Evolutionary conservation across 768 basidiomycete species (phyloP).

Genomic region (Naganishia vaughanmartiniae): DNA sequence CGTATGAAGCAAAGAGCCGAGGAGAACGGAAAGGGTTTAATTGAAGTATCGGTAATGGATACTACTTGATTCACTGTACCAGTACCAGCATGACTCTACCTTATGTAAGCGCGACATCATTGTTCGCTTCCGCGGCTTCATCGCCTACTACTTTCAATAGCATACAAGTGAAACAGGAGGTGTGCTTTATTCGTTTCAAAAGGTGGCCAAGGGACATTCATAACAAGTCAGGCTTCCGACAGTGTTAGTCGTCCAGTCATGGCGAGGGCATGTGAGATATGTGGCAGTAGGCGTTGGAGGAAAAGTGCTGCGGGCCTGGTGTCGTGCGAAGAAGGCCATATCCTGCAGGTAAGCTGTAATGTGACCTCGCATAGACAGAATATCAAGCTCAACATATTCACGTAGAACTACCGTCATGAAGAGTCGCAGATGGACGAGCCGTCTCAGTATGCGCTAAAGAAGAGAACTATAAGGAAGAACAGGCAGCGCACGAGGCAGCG

Average conservation of each 20-base stretch:
- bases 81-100: too few species aligned
- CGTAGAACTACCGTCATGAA: slow-evolving; percentile 78
- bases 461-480: slow-evolving; percentile 64
- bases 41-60: too few species aligned
- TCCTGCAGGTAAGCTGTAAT: slow-evolving; percentile 67
- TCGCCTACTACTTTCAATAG: too few species aligned
- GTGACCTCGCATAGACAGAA: neutral
- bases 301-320: slow-evolving; percentile 79
- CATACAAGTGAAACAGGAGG: too few species aligned
- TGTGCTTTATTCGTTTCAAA: too few species aligned
- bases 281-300: slow-evolving; percentile 82
- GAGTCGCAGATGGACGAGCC: slow-evolving; percentile 66
- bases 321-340: slow-evolving; percentile 85
- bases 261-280: slow-evolving; percentile 63
- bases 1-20: too few species aligned
- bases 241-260: neutral
- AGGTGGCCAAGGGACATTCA: too few species aligned
- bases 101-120: too few species aligned
- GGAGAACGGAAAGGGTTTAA: too few species aligned
- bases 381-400: neutral
- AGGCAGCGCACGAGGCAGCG: slow-evolving; percentile 53
- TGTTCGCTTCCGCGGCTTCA: too few species aligned
- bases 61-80: too few species aligned
- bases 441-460: slow-evolving; percentile 64
- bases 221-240: too few species aligned